These are phyloP conservation scores for Kodamaea neixiangensis DNA, from an alignment of 805 yeast species.

Conservation along the genomic window DNA sequence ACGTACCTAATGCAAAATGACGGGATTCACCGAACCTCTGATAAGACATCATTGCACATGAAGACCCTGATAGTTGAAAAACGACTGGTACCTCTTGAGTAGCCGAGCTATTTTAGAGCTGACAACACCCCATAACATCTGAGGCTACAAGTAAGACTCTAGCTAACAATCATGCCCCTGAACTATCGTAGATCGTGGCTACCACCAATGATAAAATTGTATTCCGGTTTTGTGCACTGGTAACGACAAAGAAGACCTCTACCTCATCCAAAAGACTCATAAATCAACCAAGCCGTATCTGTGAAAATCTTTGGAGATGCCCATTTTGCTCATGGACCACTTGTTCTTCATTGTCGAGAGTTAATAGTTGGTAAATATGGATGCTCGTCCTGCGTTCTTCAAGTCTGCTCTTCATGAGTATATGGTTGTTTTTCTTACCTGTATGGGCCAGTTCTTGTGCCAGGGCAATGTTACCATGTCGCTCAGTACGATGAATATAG, in stretches of 20 bases:
- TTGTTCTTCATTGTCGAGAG: not conserved
- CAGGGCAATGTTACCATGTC: slow-evolving; percentile 43
- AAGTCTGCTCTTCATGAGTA: slow-evolving; percentile 27
- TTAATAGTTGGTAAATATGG: slow-evolving; percentile 1
- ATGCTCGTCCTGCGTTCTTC: slow-evolving; percentile 19
- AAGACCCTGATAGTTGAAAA: no score
- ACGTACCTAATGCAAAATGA: no score
- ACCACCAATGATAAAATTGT: not conserved
- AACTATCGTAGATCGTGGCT: not conserved
- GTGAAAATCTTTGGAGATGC: not conserved
- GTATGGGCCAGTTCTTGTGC: slow-evolving; percentile 37
- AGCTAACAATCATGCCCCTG: not conserved
- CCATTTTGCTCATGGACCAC: not conserved
- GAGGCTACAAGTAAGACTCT: not conserved
- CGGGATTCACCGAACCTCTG: no score
- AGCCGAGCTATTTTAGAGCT: no score
- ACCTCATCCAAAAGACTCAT: not conserved
- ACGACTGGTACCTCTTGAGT: no score
- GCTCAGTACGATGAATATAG: slow-evolving; percentile 38
- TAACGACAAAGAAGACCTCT: not conserved
- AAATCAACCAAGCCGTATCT: not conserved
- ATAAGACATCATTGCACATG: no score
- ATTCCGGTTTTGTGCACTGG: not conserved
- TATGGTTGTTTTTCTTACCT: slow-evolving; percentile 21
- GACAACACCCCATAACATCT: not conserved